Evolutionary conservation across 2,329 filamentous ascomycete species (phyloP).

Genomic region (Lecanicillium sp.): DNA sequence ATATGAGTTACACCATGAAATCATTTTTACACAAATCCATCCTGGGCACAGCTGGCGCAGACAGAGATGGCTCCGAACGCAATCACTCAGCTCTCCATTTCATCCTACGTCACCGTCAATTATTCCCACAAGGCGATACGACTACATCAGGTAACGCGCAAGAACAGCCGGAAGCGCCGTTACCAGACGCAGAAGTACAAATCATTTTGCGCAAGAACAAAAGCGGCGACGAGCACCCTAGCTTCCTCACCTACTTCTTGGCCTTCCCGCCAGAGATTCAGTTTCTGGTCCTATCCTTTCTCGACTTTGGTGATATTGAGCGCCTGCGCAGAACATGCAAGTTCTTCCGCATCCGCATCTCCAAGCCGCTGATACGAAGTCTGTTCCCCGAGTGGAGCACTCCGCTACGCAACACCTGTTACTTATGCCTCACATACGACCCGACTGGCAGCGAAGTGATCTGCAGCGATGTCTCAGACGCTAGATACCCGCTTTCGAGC

Average conservation of each 20-base stretch:
- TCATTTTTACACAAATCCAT: too few species aligned
- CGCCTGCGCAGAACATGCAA: conserved; percentile 32
- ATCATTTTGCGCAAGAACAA: conserved; percentile 6
- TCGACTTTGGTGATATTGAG: conserved; percentile 35
- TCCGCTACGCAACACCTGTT: conserved; percentile 30
- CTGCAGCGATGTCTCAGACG: conserved; percentile 19
- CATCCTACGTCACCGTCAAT: too few species aligned
- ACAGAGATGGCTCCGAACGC: too few species aligned
- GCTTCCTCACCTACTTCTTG: conserved; percentile 17
- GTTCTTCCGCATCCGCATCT: conserved; percentile 26
- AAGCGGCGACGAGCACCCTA: not conserved
- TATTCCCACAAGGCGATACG: too few species aligned
- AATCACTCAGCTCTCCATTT: too few species aligned
- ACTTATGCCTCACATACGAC: conserved; percentile 28
- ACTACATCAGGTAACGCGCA: too few species aligned
- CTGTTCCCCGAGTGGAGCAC: conserved; percentile 26
- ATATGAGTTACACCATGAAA: too few species aligned
- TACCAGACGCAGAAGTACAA: too few species aligned
- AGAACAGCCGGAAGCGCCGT: too few species aligned
- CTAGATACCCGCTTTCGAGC: conserved; percentile 29
- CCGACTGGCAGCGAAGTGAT: conserved; percentile 23
- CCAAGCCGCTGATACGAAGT: conserved; percentile 23
- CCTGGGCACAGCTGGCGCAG: too few species aligned
- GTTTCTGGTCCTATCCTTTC: conserved; percentile 29
- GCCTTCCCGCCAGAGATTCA: conserved; percentile 34